Evolutionary conservation across 306 rosid genomes (phyloP).

Genomic region (Cucurbita ficifolia): DNA sequence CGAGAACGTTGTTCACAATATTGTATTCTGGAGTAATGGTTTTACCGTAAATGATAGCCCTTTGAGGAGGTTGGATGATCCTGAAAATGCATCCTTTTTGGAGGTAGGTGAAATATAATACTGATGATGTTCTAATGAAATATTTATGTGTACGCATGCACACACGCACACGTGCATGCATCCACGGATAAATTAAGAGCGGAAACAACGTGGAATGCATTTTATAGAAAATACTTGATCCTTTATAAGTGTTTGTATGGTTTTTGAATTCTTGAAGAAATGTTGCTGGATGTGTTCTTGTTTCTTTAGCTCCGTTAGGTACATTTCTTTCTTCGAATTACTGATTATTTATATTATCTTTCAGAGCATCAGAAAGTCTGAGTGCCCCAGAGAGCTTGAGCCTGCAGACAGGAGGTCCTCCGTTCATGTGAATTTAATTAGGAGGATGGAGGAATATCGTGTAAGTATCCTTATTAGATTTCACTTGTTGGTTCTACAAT

Average conservation of each 20-base stretch:
- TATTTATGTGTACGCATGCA: neutral
- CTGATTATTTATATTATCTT: neutral
- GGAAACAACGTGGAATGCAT: neutral
- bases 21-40: conserved; percentile 84
- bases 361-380: conserved; percentile 85
- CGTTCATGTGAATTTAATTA: conserved; percentile 73
- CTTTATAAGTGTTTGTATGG: neutral
- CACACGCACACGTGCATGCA: neutral
- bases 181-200: neutral
- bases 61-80: conserved; percentile 91
- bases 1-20: conserved; percentile 68
- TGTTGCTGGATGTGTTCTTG: neutral
- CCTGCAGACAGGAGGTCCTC: conserved; percentile 65
- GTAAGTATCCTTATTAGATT: conserved; percentile 37
- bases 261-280: neutral
- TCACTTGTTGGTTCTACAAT: neutral
- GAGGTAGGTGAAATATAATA: conserved; percentile 37
- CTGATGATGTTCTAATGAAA: neutral
- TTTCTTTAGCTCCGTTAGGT: neutral
- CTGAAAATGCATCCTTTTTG: conserved; percentile 78
- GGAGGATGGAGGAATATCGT: conserved; percentile 67
- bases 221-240: neutral
- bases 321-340: neutral
- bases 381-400: conserved; percentile 92
- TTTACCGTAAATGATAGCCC: conserved; percentile 86